Conservation (phyloP, 225 moss, liverwort and hornwort species). For the Physcomitrellopsis africana region DNA sequence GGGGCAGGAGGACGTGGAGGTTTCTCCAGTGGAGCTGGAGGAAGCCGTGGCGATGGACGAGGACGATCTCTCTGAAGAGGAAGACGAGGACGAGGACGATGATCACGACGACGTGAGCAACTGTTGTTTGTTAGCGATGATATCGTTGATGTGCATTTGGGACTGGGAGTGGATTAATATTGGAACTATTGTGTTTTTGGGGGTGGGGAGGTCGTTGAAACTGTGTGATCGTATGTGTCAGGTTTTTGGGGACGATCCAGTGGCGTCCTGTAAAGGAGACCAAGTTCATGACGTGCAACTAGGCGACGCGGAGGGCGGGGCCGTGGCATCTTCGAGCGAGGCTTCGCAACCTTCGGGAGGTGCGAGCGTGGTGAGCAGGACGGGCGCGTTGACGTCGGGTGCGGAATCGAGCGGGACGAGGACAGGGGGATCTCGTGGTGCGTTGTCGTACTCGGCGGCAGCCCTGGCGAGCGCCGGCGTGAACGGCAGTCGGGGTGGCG, state of each 20-base stretch:
- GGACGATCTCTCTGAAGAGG: conserved; percentile 72
- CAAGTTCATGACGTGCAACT: conserved; percentile 95
- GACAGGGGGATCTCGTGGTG: conserved; percentile 68
- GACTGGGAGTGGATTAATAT: neutral
- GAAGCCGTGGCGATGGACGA: conserved; percentile 78
- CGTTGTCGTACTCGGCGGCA: conserved; percentile 90
- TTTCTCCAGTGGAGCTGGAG: conserved; percentile 63
- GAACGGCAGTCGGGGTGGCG: conserved; percentile 57
- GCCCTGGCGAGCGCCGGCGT: conserved; percentile 80
- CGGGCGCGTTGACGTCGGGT: conserved; percentile 53
- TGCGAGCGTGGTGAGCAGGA: conserved; percentile 67
- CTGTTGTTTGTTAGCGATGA: too few relatives aligned
- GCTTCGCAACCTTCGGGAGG: conserved; percentile 62
- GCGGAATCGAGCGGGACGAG: conserved; percentile 64
- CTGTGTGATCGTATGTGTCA: conserved; percentile 34
- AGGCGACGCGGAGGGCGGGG: conserved; percentile 80
- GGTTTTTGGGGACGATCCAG: conserved; percentile 93
- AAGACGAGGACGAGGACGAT: conserved; percentile 71
- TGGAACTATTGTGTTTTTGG: neutral
- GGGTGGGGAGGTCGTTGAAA: conserved; percentile 2
- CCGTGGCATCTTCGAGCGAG: conserved; percentile 83
- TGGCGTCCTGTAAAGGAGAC: conserved; percentile 83
- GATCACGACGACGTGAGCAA: conserved; percentile 87
- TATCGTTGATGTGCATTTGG: neutral
- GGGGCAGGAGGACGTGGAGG: conserved; percentile 68